Base-by-base conservation (phyloP, 495 filamentous ascomycete species). In the Halenospora varia region DNA sequence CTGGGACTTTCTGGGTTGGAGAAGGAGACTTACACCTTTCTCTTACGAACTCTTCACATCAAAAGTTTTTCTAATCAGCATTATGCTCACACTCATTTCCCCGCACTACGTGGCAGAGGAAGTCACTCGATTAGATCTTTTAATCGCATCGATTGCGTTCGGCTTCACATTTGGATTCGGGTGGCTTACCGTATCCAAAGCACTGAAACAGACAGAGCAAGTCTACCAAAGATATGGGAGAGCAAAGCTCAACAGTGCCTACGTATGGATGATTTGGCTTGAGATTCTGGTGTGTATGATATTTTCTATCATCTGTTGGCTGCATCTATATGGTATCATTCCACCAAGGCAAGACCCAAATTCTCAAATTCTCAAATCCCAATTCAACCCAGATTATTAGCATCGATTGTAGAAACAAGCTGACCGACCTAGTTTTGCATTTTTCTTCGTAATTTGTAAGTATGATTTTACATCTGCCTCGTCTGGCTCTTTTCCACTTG, bases 141-240 rank as follows among this genome's bases (percentile, higher is more conserved):
- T 53, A 1, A 56, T 75, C 20, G 66, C 72, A 25, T 73, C 72
- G 23, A 53, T 75, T 58, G 71, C 69, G 11, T 68, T 59, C 46
- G 72, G 72, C 10, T 75, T 74, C 45, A 74, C 72, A 10, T 52
- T 75, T 26, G 72, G 72, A 2, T 75, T 75, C 42, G 72, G 72
- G 1, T 64, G 69, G 42, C 60, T 74, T 46, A 75, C 72, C 39
- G 67, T 68, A 59, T 75, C 72, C 72, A 66, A 59, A 23, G 62
- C 62, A 45, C 47, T 57, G 50, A 42, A 55, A 2, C 62, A 65
- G 41, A 65, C 62, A 2, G 44, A 25, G 25, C 40, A 44, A 25
- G 56, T 64, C 35, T 49, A 51, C 10, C 10, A 41, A 18, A 25
- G 44, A 39, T 47, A 48, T 55, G 53, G 53, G 15, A 20, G 25